phyloP scores from a whole-genome alignment of 306 rosid species.

The Cicer arietinum region DNA sequence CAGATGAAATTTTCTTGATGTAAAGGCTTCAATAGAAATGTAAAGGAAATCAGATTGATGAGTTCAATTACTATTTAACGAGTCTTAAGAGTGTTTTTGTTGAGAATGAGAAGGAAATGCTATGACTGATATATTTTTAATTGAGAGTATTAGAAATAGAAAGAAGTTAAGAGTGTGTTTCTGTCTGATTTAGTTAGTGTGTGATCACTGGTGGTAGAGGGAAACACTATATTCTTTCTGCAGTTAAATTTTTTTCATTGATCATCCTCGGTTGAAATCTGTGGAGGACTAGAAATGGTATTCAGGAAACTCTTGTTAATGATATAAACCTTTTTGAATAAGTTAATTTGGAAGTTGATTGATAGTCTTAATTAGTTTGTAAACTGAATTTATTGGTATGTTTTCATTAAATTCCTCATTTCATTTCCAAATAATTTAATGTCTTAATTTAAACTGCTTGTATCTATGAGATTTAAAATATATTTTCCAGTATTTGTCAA shows the following conservation, averaged over 20 bases:
- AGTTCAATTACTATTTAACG: slow-evolving; percentile 5
- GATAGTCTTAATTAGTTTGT: slow-evolving; percentile 10
- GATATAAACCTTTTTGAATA: slow-evolving; percentile 10
- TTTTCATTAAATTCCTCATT: slow-evolving; percentile 23
- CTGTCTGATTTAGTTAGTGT: slow-evolving; percentile 7
- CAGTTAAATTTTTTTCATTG: neutral
- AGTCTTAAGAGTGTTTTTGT: neutral
- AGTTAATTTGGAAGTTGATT: slow-evolving; percentile 15
- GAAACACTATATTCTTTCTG: slow-evolving; percentile 15
- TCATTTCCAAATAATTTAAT: slow-evolving; percentile 20
- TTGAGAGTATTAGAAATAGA: no score
- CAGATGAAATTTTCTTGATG: neutral
- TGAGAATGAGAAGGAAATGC: no score
- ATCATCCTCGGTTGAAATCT: slow-evolving; percentile 14
- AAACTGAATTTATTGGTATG: slow-evolving; percentile 26
- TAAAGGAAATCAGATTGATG: slow-evolving; percentile 6
- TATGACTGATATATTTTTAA: no score
- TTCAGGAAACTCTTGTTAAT: slow-evolving; percentile 7
- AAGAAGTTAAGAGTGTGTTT: neutral
- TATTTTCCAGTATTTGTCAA: slow-evolving; percentile 4
- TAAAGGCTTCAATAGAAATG: slow-evolving; percentile 16
- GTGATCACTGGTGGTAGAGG: slow-evolving; percentile 1
- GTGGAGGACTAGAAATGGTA: neutral
- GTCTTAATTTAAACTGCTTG: slow-evolving; percentile 5
- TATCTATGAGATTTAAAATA: slow-evolving; percentile 22